Evolutionary conservation across 768 basidiomycete species (phyloP).

Genomic region (Boletus sensibilis): DNA sequence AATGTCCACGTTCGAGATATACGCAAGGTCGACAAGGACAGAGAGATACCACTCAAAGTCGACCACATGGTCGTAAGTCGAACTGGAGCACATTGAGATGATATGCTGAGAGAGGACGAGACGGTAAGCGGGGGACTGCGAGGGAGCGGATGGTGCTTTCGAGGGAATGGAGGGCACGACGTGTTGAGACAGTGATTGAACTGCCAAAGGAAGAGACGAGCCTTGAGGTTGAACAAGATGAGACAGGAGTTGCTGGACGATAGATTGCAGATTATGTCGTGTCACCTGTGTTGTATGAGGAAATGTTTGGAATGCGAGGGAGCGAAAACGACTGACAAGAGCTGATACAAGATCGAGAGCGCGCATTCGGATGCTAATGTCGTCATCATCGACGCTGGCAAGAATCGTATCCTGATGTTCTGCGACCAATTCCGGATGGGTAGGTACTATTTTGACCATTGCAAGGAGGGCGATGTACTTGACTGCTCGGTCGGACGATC

Average conservation of each 20-base stretch:
- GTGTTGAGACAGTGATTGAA: constrained; percentile 51
- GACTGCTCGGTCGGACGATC: constrained; percentile 51
- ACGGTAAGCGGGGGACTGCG: constrained; percentile 82
- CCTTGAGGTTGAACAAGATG: constrained; percentile 71
- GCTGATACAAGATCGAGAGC: constrained; percentile 91
- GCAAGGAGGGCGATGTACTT: constrained; percentile 96
- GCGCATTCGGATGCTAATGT: constrained; percentile 94
- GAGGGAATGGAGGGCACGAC: constrained; percentile 41
- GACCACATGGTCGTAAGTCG: constrained; percentile 80
- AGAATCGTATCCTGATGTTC: constrained; percentile 92
- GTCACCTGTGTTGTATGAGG: constrained; percentile 57
- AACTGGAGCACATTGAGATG: constrained; percentile 80
- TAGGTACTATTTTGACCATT: constrained; percentile 92
- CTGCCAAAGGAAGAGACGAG: constrained; percentile 55
- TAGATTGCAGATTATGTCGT: constrained; percentile 78
- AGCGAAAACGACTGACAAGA: constrained; percentile 58
- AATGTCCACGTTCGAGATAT: constrained; percentile 79
- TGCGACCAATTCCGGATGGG: constrained; percentile 84
- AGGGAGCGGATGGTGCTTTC: constrained; percentile 47
- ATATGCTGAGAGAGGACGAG: constrained; percentile 78
- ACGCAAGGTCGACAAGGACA: constrained; percentile 87
- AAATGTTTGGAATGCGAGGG: not conserved
- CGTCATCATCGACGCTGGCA: constrained; percentile 85
- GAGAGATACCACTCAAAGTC: constrained; percentile 99
- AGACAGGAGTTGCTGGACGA: constrained; percentile 85